Conservation (phyloP, 805 yeast genomes). For the Ascoidea rubescens region DNA sequence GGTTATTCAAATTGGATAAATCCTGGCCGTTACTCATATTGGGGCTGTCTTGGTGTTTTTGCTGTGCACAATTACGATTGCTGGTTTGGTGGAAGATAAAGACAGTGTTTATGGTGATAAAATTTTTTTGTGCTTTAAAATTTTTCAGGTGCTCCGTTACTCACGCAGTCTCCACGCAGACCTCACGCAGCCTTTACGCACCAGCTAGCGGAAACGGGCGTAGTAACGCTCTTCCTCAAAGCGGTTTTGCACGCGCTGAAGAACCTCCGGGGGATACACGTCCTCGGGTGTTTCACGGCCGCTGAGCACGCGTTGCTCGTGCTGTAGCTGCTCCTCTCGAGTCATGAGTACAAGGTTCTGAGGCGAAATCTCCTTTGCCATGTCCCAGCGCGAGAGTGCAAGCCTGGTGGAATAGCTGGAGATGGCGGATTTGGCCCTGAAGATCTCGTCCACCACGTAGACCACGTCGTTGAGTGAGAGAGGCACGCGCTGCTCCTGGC, state of each 20-base stretch:
- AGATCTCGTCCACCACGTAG: constrained; percentile 82
- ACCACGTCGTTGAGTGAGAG: constrained; percentile 59
- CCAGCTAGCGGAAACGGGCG: constrained; percentile 32
- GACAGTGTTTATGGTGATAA: no score
- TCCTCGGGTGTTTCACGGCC: constrained; percentile 51
- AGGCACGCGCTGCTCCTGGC: constrained; percentile 62
- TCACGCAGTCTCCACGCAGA: no score
- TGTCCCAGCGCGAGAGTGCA: constrained; percentile 79
- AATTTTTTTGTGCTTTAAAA: no score
- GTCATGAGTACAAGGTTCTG: constrained; percentile 84
- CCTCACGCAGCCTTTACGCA: no score
- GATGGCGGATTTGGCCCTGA: constrained; percentile 81
- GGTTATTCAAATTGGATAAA: constrained; percentile 6
- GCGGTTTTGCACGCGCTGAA: constrained; percentile 44
- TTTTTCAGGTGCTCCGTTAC: no score
- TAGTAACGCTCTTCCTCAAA: constrained; percentile 68
- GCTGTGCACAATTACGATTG: no score
- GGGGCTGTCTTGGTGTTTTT: no score
- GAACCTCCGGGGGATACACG: constrained; percentile 48
- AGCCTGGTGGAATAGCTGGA: constrained; percentile 72
- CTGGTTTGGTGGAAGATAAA: no score
- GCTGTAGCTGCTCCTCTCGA: constrained; percentile 69
- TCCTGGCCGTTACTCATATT: no score
- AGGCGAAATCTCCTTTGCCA: constrained; percentile 41
- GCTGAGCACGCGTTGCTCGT: constrained; percentile 60